Conservation (phyloP, 2,329 filamentous ascomycete genomes). For the Xylariaceae sp. region DNA sequence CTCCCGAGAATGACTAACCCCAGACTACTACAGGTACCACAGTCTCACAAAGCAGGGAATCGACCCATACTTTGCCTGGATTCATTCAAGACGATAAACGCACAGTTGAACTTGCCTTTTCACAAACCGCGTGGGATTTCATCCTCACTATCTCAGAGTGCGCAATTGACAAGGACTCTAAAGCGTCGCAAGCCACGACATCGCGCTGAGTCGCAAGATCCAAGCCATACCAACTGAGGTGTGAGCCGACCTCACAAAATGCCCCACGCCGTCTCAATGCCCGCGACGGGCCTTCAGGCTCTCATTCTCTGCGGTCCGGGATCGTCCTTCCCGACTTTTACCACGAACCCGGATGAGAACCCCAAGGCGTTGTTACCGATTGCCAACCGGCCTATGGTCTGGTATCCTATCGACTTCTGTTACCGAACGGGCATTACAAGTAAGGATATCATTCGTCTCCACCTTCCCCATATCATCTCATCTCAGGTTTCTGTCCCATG, state of each 20-base stretch:
- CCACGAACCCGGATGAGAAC: conserved; percentile 70
- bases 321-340: conserved; percentile 77
- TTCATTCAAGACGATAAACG: neutral
- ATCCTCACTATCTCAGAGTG: neutral
- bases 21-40: neutral
- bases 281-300: conserved; percentile 72
- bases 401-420: conserved; percentile 83
- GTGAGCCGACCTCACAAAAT: conserved; percentile 39
- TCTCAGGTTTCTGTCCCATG: neutral
- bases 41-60: neutral
- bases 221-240: neutral
- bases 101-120: neutral
- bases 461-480: neutral
- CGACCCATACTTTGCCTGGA: neutral
- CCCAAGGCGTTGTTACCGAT: conserved; percentile 79
- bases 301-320: conserved; percentile 79
- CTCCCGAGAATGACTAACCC: neutral
- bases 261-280: conserved; percentile 70
- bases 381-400: conserved; percentile 82
- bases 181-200: neutral
- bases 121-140: neutral
- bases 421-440: conserved; percentile 73
- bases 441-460: conserved; percentile 35
- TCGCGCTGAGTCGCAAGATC: neutral
- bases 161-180: neutral